Evolutionary conservation across 2,329 filamentous ascomycete species (phyloP).

Genomic region (Sclerotiophoma versabilis): DNA sequence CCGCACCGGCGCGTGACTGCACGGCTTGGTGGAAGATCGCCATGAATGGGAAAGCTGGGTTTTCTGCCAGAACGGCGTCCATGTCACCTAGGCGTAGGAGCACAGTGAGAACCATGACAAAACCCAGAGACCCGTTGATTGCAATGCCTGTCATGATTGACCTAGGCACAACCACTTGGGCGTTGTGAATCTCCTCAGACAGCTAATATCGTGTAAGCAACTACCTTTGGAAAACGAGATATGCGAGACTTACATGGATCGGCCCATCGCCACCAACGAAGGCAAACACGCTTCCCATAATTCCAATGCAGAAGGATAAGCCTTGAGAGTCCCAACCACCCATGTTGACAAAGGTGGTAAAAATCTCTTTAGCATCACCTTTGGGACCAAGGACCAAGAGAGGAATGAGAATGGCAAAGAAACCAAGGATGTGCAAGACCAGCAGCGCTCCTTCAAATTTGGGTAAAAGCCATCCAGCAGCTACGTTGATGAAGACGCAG

Average conservation of each 20-base stretch:
- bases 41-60: constrained; percentile 56
- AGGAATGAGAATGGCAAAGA: constrained; percentile 59
- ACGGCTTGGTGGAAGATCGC: constrained; percentile 54
- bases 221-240: not conserved
- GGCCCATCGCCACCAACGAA: constrained; percentile 48
- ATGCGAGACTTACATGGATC: constrained; percentile 41
- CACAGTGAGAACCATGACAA: constrained; percentile 37
- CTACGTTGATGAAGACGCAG: constrained; percentile 53
- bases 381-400: constrained; percentile 53
- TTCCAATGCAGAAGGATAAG: constrained; percentile 53
- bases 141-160: constrained; percentile 49
- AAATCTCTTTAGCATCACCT: constrained; percentile 50
- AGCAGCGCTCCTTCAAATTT: constrained; percentile 57
- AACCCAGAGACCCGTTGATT: constrained; percentile 50
- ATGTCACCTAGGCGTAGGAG: constrained; percentile 47
- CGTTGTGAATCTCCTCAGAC: constrained; percentile 42
- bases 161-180: constrained; percentile 38
- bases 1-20: constrained; percentile 47
- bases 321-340: constrained; percentile 55
- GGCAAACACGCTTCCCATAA: constrained; percentile 45
- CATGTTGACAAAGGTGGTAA: constrained; percentile 55
- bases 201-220: constrained; percentile 29
- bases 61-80: constrained; percentile 34
- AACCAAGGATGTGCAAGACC: constrained; percentile 58
- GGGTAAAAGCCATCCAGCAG: constrained; percentile 53